Base-by-base conservation (phyloP, 768 basidiomycete genomes). In the Tylopilus felleus region DNA sequence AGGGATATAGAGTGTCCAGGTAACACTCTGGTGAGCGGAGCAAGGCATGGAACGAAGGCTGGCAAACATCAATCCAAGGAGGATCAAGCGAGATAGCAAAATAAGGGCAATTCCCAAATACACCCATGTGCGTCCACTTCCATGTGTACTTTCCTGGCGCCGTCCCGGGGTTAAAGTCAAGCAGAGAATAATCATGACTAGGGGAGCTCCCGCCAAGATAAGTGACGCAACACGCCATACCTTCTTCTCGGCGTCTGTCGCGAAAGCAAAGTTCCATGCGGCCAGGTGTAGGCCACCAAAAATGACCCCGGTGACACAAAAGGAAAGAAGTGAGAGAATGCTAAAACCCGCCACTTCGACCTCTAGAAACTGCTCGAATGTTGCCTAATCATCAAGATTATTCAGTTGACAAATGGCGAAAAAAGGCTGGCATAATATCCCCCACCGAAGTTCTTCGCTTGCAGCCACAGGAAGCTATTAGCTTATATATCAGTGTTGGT, bases 1-100 rank as follows among this genome's bases (percentile, higher is more conserved):
- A 22, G 51, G 54, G 5, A 55, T 35, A 35, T 46, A 47, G 16
- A 13, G 0, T 4, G 19, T 29, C 55, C 55, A 56, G 17, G 44
- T 3, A 4, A 56, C 27, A 8, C n/a, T 29, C 4, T 35, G 36
- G 25, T 53, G 41, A 33, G 54, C 51, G 2, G 44, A 22, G 21
- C 54, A 55, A 38, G 52, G 52, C 14, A 47, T 8, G 1, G 25
- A 17, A n/a, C 52, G 25, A 19, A 56, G 21, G 25, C 51, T 56
- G 5, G 27, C 29, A 23, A 55, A 33, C 52, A 54, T 54, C 45
- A 56, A 28, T 17, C 31, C 31, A 33, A 46, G 23, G 19, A 46
- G 19, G 8, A 5, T 3, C 2, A 28, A 0, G 16, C 43, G n/a
- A n/a, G 17, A 28, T 27, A 27, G 25, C 25, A 10, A 3, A 8